Evolutionary conservation across 805 yeast genomes (phyloP).

Genomic region (Spathaspora gorwiae): DNA sequence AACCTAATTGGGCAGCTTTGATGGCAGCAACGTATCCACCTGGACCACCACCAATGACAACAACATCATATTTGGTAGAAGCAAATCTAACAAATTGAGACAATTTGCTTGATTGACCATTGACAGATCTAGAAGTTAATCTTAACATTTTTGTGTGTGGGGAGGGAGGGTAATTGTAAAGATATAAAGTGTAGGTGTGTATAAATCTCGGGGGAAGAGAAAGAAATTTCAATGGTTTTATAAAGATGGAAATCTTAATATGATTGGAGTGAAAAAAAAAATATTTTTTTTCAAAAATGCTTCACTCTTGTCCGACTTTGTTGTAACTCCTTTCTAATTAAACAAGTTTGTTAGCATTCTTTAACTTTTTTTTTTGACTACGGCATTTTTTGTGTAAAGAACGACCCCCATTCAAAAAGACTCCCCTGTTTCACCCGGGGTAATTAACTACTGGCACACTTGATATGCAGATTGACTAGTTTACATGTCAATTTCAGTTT

Average conservation of each 20-base stretch:
- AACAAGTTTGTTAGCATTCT: neutral
- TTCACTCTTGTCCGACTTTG: neutral
- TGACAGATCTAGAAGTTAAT: constrained; percentile 5
- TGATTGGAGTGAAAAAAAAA: neutral
- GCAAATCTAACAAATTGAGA: constrained; percentile 37
- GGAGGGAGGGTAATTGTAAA: neutral
- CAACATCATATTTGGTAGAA: constrained; percentile 69
- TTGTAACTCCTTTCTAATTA: too few relatives aligned
- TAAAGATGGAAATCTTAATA: neutral
- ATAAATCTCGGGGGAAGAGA: neutral
- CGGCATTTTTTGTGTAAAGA: neutral
- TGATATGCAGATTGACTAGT: too few relatives aligned
- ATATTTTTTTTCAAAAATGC: neutral
- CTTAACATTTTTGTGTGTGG: constrained; percentile 15
- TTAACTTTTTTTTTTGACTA: neutral
- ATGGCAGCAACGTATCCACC: constrained; percentile 99
- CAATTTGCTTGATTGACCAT: constrained; percentile 9
- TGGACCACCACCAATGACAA: constrained; percentile 98
- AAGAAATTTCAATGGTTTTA: neutral
- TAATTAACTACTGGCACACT: too few relatives aligned
- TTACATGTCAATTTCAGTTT: too few relatives aligned
- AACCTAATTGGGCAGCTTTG: constrained; percentile 95
- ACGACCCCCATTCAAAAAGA: too few relatives aligned
- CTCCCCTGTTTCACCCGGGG: too few relatives aligned
- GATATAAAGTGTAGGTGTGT: neutral